These are phyloP conservation scores for Nannochloropsis salina DNA, from an alignment of 108 stramenopile genomes.

Conservation along the genomic window DNA sequence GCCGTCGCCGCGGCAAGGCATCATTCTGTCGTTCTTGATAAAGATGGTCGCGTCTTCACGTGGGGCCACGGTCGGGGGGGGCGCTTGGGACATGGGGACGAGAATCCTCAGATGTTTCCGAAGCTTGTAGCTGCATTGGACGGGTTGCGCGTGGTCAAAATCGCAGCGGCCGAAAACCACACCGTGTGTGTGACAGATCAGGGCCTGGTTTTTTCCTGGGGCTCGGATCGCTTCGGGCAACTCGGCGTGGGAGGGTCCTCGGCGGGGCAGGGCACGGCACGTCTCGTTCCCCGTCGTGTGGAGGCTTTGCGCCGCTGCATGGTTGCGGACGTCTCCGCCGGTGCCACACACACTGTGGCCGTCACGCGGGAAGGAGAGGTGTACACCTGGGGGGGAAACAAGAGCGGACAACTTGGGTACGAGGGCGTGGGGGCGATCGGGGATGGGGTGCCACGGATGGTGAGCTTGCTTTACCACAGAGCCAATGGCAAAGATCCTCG, in stretches of 20 bases:
- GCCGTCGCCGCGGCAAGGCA: constrained; percentile 41
- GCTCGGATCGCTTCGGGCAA: constrained; percentile 42
- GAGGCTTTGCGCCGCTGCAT: constrained; percentile 36
- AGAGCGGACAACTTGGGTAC: constrained; percentile 43
- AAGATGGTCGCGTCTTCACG: constrained; percentile 35
- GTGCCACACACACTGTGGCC: constrained; percentile 41
- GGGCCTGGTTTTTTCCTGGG: constrained; percentile 45
- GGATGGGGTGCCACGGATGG: constrained; percentile 14
- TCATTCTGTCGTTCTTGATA: constrained; percentile 43
- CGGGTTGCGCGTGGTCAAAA: constrained; percentile 24
- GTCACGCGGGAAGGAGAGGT: constrained; percentile 38
- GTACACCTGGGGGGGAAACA: constrained; percentile 49
- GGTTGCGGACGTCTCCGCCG: constrained; percentile 33
- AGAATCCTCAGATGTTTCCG: constrained; percentile 42
- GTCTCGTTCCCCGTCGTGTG: constrained; percentile 41
- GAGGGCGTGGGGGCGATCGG: constrained; percentile 23
- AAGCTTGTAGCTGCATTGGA: constrained; percentile 25
- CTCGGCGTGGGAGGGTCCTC: background rate
- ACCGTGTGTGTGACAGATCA: constrained; percentile 41
- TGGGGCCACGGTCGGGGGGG: constrained; percentile 52
- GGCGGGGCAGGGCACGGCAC: background rate
- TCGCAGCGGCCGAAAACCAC: constrained; percentile 48
- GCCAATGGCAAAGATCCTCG: constrained; percentile 3
- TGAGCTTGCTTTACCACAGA: constrained; percentile 5
- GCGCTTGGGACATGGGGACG: constrained; percentile 47